Base-by-base conservation (phyloP, 306 rosid species). In the Acacia acuminata region DNA sequence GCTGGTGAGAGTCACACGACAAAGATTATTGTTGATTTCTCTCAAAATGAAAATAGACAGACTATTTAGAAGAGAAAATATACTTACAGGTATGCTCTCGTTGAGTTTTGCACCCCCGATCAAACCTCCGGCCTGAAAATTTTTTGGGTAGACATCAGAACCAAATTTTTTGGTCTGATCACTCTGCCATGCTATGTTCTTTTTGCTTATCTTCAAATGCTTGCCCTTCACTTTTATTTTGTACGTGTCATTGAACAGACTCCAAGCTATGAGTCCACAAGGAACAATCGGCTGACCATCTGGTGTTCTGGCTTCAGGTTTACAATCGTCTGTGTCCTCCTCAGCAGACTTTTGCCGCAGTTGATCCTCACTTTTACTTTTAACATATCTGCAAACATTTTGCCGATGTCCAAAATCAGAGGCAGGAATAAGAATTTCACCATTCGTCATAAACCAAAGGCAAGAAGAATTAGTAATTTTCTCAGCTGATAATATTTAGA, bases 201-300 rank as follows among this genome's bases (percentile, higher is more conserved):
- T 90, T 90, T 93, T 92, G 94, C 73, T 90, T 82, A 94, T 88
- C 42, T 40, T 79, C 58, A 94, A 70, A 20, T 34, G 77, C 77
- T 78, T 85, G 42, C 90, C 84, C 71, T 89, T 87, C 82, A 75
- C 70, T 42, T 90, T 86, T 75, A 94, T 81, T 58, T 50, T 88
- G 78, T 89, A 94, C 1, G 97, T 94, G 88, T 94, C 98, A 72
- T 94, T 94, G 82, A 93, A 93, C 82, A 94, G 77, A 86, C 98
- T 94, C 98, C 97, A 94, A 11, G 98, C 97, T 73, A 87, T 77
- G 71, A 94, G 94, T 82, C 97, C 97, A 79, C 97, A 94, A 43
- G 97, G 98, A 75, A 94, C 97, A 82, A 94, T 90, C 56, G 92
- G 76, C 30, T 82, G 72, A 68, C 73, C 19, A 38, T 40, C 76